Evolutionary conservation across 2,329 filamentous ascomycete species (phyloP), one percentile per base, ranked within the genome.

Genomic region (Neopestalotiopsis sp.): DNA sequence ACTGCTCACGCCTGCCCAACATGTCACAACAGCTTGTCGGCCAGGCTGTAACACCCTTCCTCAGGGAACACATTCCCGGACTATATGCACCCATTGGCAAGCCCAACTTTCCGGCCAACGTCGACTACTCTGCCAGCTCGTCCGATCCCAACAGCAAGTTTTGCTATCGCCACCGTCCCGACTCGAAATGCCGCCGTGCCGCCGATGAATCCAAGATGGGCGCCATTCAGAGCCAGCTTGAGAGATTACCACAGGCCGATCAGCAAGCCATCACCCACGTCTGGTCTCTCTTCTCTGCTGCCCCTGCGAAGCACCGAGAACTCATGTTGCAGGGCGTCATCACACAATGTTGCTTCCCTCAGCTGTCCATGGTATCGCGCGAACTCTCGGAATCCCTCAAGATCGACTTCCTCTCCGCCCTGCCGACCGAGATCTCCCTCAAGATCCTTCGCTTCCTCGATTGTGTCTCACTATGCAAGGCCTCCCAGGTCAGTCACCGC

Each of bases 201-300:
- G 95, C 94, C 69, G 95, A 98, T 82, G 96, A 98, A 82, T 92
- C 92, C 61, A 96, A 96, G 72, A 99, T 99, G 96, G 94, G 95
- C 74, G 91, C 95, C 78, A 89, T 99, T 71, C 96, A 99, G 79
- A 91, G 90, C 91, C 92, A 96, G 80, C 89, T 98, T 66, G 92
- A 95, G 74, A 90, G 88, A 61, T 88, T 98, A 42, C 92, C 94
- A 5, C 89, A 92, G 71, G 90, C 89, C 72, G 96, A 99, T 79
- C 94, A 97, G 81, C 94, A 98, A 81, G 95, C 93, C 77, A 98
- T 99, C 76, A 94, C 95, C 42, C 95, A 98, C 76, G 95, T 98
- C 68, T 99, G 96, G 96, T 97, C 95, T 0, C 87, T 98, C 62
- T 99, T 99, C 84, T 98, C 95, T 0, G 96, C 96, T 53, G 95